Base-by-base conservation (phyloP, 805 yeast genomes). In the Candida xyloterini region DNA sequence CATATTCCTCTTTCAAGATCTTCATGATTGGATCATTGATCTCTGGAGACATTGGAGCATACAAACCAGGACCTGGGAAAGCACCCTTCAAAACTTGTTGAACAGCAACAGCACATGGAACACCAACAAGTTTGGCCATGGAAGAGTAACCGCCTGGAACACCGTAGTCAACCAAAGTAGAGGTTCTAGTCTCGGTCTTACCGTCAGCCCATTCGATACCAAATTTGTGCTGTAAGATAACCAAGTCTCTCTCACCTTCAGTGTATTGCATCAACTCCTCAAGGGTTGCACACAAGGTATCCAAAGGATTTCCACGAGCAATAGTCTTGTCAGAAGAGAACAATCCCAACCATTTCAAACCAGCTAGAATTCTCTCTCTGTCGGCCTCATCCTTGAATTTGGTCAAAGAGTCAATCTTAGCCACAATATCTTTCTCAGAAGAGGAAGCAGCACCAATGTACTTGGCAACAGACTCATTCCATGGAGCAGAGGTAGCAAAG, bases 51-150 rank as follows among this genome's bases (percentile, higher is more conserved):
- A 87, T 84, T 61, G 99, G 99, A 40, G 97, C 98, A 54, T 81
- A 74, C 62, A 93, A 74, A 55, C 99, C 99, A 42, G 88, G 86
- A 47, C 72, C 76, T 55, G 75, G 74, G 52, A 76, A 72, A 15
- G 81, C 78, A 51, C 96, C 96, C 53, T 84, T 79, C 56, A 93
- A 75, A 48, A 93, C 84, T 67, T 85, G 83, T 69, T 79, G 79
- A 44, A 84, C 74, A 22, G 98, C 99, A 63, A 93, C 95, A 40
- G 96, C 96, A 70, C 96, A 91, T 52, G 99, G 99, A 49, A 89
- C 91, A 73, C 99, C 99, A 40, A 93, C 99, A 50, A 87, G 78
- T 65, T 91, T 90, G 52, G 99, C 99, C 99, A 93, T 93, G 25
- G 98, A 90, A 28, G 95, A 84, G 81, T 91, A 93, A 40, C 93